phyloP scores from a whole-genome alignment of 2,329 filamentous ascomycete genomes.

The Calonectria honghensis region DNA sequence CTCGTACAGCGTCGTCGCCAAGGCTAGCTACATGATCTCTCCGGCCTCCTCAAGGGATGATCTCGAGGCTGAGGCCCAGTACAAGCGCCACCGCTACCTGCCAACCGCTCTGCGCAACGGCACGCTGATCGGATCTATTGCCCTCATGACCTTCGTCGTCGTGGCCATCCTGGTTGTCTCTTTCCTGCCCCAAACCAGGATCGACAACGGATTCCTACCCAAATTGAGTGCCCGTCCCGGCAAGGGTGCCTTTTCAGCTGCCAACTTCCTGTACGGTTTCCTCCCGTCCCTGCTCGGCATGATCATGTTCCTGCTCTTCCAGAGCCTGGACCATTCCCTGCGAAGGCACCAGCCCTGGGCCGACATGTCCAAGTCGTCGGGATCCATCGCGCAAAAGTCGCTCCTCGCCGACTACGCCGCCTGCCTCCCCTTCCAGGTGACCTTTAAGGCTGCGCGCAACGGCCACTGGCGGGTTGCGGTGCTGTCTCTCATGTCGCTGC shows the following conservation, averaged over 20 bases:
- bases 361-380: constrained; percentile 74
- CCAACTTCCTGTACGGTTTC: constrained; percentile 92
- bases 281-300: constrained; percentile 81
- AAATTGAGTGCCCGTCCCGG: constrained; percentile 77
- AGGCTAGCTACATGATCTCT: constrained; percentile 57
- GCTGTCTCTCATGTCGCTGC: constrained; percentile 74
- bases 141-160: constrained; percentile 77
- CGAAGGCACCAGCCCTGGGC: constrained; percentile 82
- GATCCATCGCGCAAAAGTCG: constrained; percentile 76
- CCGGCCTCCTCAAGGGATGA: constrained; percentile 57
- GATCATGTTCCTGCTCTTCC: constrained; percentile 79
- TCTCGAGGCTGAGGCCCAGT: constrained; percentile 53
- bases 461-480: constrained; percentile 80
- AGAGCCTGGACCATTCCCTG: constrained; percentile 79
- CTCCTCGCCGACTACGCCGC: constrained; percentile 83
- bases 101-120: constrained; percentile 84
- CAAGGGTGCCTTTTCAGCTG: constrained; percentile 83
- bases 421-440: constrained; percentile 77
- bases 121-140: constrained; percentile 79
- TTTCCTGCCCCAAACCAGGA: constrained; percentile 81
- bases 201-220: constrained; percentile 83
- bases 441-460: constrained; percentile 74
- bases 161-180: constrained; percentile 85
- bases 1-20: constrained; percentile 53
- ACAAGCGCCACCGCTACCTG: constrained; percentile 75